Conservation (phyloP, 352 stramenopile species). For the Halophytophthora batemanensis region DNA sequence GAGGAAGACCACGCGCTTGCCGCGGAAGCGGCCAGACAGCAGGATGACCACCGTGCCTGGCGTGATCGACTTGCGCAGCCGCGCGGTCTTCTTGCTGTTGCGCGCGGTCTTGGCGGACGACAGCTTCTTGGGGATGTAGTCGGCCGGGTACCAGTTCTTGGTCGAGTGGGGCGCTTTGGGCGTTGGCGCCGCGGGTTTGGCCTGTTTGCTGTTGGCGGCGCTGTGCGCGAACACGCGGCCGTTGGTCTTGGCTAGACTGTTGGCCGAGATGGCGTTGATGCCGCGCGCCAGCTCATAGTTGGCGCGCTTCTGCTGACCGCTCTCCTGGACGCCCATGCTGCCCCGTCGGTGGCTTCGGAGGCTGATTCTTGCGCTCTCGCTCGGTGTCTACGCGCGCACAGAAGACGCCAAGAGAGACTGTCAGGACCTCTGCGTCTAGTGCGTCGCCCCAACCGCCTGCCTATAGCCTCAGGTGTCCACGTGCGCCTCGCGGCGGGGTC, state of each 20-base stretch:
- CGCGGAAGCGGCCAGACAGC: conserved; percentile 96
- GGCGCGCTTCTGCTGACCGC: conserved; percentile 32
- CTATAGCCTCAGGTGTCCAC: no score
- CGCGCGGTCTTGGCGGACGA: conserved; percentile 72
- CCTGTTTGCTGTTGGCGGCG: conserved; percentile 21
- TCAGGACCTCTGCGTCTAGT: no score
- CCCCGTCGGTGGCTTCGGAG: no score
- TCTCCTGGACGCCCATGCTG: conserved; percentile 20
- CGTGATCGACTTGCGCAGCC: conserved; percentile 95
- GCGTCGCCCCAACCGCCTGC: no score
- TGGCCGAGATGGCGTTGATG: conserved; percentile 77
- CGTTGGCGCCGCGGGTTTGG: conserved; percentile 4
- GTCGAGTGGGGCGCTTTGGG: conserved; percentile 24
- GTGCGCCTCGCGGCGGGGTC: no score
- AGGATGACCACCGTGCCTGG: conserved; percentile 98
- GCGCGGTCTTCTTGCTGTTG: conserved; percentile 88
- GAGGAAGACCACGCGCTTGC: conserved; percentile 99
- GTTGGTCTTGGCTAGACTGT: conserved; percentile 61
- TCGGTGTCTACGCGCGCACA: neutral
- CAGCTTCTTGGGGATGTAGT: conserved; percentile 75
- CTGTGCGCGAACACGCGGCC: conserved; percentile 43
- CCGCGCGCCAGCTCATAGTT: conserved; percentile 67
- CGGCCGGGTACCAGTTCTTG: conserved; percentile 57
- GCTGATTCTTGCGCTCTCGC: no score
- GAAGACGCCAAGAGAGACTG: neutral